Conservation (phyloP, 2,329 filamentous ascomycete genomes). For the Gremmenia infestans region DNA sequence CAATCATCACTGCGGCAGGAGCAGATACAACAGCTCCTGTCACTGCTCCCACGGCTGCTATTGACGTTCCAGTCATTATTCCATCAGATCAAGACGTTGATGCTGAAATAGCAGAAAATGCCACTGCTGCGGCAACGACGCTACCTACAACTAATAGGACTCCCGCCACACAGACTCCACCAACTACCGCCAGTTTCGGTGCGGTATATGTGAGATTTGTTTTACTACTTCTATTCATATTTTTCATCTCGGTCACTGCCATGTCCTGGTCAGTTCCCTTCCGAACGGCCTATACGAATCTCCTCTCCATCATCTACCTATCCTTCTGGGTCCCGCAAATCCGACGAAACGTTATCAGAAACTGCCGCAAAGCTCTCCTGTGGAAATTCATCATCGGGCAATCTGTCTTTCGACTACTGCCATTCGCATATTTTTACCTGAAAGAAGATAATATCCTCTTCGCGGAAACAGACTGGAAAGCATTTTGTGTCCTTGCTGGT, state of each 20-base stretch:
- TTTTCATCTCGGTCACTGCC: conserved; percentile 56
- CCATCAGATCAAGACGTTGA: conserved; percentile 61
- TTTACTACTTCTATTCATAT: conserved; percentile 48
- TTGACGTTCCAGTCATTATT: conserved; percentile 47
- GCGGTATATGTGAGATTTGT: conserved; percentile 54
- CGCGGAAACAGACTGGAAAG: conserved; percentile 60
- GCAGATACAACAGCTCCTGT: conserved; percentile 16
- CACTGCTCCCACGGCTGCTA: conserved; percentile 1
- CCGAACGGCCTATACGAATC: conserved; percentile 55
- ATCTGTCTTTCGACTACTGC: conserved; percentile 70
- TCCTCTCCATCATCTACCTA: conserved; percentile 68
- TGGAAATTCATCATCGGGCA: conserved; percentile 90
- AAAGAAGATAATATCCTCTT: conserved; percentile 77
- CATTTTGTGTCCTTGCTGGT: conserved; percentile 58
- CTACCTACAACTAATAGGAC: conserved; percentile 28
- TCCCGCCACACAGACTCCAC: conserved; percentile 19
- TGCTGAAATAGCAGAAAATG: conserved; percentile 49
- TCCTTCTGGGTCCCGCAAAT: conserved; percentile 94
- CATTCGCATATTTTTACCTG: conserved; percentile 82
- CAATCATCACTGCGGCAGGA: conserved; percentile 25
- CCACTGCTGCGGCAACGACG: conserved; percentile 20
- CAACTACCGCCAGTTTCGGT: conserved; percentile 41
- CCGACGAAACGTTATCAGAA: conserved; percentile 80
- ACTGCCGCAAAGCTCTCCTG: conserved; percentile 83
- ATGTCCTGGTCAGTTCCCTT: conserved; percentile 53